Base-by-base conservation (phyloP, 2,329 filamentous ascomycete genomes). In the Hypoxylon sp. region DNA sequence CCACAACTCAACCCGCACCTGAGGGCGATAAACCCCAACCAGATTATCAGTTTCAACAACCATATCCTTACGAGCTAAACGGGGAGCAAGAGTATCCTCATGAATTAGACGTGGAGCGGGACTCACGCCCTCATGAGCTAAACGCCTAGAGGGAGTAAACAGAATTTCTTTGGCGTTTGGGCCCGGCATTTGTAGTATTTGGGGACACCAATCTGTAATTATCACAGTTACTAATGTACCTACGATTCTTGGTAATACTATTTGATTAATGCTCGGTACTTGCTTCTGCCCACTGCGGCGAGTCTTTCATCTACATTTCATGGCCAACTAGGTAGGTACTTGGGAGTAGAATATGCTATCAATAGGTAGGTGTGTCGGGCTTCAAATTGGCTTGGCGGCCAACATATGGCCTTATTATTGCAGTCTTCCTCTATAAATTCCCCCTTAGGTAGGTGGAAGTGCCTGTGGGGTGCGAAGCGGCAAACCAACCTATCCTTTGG, bases 31-130 rank as follows among this genome's bases (percentile, higher is more conserved):
- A 50, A 11, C 6, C 21, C 3, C 28, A 25, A 17, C 23, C 14
- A 9, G 23, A 58, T 45, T 13, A 36, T 23, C 53, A 21, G 14
- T 5, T 17, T 48, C 53, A 34, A 21, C 28, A 34, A 48, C 9
- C 17, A 21, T 43, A 48, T 48, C 55, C 55, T 11, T 46, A 58
- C 19, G 36, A 46, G 14, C 14, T 38, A 14, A n/a, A n/a, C 10
- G 34, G 34, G 13, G 34, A 38, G 34, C 34, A 38, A 14, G 34
- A 38, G 34, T n/a, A 7, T 43, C 38, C 38, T 43, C 17, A 21
- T 10, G 38, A 43, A 14, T 21, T 59, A n/a, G 6, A 49, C 25
- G 41, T 5, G 9, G 41, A 45, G 41, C 21, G 41, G 41, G 11
- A 11, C 3, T 21, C 21, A 36, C 34, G 10, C 5, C 13, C 13